Conservation (phyloP, 257 asterid genomes). For the Solanum clarkiae region DNA sequence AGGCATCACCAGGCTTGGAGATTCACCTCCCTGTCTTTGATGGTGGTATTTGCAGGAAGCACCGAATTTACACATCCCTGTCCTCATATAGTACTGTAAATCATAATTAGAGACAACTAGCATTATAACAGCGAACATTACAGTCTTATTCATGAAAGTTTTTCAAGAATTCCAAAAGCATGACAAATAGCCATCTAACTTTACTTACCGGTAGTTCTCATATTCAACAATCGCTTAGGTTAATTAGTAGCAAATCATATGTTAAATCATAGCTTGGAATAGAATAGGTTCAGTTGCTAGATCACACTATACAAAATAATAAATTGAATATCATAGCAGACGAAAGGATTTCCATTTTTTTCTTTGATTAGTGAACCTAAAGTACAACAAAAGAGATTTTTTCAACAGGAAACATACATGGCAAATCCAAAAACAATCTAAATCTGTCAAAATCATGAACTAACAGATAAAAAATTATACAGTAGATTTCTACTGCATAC, state of each 20-base stretch:
- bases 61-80: constrained; percentile 67
- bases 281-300: background rate
- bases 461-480: background rate
- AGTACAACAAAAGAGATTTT: background rate
- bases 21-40: constrained; percentile 55
- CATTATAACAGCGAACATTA: background rate
- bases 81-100: constrained; percentile 64
- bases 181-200: background rate
- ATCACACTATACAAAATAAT: background rate
- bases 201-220: background rate
- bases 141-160: background rate
- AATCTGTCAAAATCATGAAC: background rate
- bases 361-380: background rate
- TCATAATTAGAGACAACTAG: background rate
- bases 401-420: background rate
- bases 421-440: background rate
- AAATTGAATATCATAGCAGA: background rate
- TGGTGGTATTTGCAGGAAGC: constrained; percentile 73
- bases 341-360: background rate
- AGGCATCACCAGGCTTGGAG: constrained; percentile 28
- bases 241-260: background rate
- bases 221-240: background rate
- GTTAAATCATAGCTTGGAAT: background rate
- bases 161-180: background rate
- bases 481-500: background rate